Evolutionary conservation across 352 stramenopile genomes (phyloP).

Genomic region (Stramenopiles sp.): DNA sequence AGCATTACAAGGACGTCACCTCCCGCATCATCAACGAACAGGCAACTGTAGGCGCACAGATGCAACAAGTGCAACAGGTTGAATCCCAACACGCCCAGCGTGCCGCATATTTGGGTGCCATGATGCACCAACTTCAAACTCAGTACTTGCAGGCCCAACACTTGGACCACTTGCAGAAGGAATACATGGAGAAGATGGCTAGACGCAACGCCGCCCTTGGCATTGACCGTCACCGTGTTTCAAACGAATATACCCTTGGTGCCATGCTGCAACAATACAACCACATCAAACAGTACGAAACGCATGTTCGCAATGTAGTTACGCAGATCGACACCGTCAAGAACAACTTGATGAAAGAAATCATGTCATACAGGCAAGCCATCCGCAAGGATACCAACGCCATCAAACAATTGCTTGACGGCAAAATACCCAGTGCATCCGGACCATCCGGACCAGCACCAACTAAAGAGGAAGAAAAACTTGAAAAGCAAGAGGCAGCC

Average conservation of each 20-base stretch:
- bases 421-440: not conserved
- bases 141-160: not conserved
- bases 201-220: not conserved
- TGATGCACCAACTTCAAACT: not conserved
- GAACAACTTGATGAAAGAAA: constrained; percentile 6
- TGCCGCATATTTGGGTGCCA: not conserved
- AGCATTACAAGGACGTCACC: constrained; percentile 1
- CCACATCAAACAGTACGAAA: not conserved
- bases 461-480: not conserved
- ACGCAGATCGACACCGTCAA: not conserved
- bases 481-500: not conserved
- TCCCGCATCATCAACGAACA: not conserved
- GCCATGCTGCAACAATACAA: not conserved
- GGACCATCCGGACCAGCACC: not conserved
- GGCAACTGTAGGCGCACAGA: not conserved
- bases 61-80: not conserved
- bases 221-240: not conserved
- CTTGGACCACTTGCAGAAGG: not conserved
- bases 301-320: not conserved
- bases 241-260: not conserved
- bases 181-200: not conserved
- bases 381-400: not conserved
- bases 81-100: not conserved
- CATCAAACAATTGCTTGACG: not conserved
- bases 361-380: not conserved